phyloP scores from a whole-genome alignment of 352 stramenopile species.

The Aphanomyces euteiches region DNA sequence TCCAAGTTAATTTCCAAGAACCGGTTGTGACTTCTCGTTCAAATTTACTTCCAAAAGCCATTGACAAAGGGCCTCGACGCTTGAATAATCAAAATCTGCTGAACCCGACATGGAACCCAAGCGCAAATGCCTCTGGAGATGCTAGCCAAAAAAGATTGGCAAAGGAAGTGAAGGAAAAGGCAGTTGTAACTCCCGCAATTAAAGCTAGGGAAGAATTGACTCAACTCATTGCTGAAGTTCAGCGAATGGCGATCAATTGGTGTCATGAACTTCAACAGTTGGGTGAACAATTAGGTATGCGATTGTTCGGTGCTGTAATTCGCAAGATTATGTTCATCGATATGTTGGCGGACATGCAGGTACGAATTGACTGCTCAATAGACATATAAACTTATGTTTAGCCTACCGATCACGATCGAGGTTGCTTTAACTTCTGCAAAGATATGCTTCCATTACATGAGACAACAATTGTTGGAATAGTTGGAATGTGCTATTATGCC shows the following conservation, averaged over 20 bases:
- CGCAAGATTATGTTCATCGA: slow-evolving; percentile 82
- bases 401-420: slow-evolving; percentile 77
- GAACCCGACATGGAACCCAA: slow-evolving; percentile 31
- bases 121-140: slow-evolving; percentile 33
- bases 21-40: slow-evolving; percentile 37
- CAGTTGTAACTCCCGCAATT: slow-evolving; percentile 59
- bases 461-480: slow-evolving; percentile 59
- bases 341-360: slow-evolving; percentile 73
- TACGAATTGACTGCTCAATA: neutral
- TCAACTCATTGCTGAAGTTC: slow-evolving; percentile 68
- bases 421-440: slow-evolving; percentile 79
- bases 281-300: slow-evolving; percentile 71
- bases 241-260: slow-evolving; percentile 62
- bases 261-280: slow-evolving; percentile 71
- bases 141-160: slow-evolving; percentile 23
- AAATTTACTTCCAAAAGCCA: slow-evolving; percentile 32
- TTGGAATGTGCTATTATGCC: slow-evolving; percentile 55
- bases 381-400: neutral
- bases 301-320: slow-evolving; percentile 73
- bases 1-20: slow-evolving; percentile 75
- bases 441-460: slow-evolving; percentile 78
- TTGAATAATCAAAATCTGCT: slow-evolving; percentile 54
- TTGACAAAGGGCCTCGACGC: slow-evolving; percentile 50
- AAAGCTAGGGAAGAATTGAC: slow-evolving; percentile 78
- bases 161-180: slow-evolving; percentile 31